Percentiles rank a stretch among this genome's conserved stretches.
These are phyloP conservation scores for Limnomonas spitsbergensis DNA, from an alignment of 139 green algal genomes.

Conservation along the genomic window DNA sequence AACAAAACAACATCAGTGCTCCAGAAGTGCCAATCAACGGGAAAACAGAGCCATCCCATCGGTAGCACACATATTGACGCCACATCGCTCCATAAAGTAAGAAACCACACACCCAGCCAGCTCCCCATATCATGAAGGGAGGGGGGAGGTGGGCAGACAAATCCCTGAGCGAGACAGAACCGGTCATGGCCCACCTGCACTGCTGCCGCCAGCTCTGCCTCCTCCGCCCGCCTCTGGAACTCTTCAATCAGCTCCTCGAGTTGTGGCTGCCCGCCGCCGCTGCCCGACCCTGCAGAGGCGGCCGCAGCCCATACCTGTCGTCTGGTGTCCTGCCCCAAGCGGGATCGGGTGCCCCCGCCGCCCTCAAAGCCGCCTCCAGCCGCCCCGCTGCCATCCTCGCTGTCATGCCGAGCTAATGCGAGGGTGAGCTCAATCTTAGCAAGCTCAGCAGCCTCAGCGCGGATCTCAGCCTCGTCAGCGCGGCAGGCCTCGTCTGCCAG, in stretches of 20 bases:
- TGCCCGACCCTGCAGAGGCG: neutral
- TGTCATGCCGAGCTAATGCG: slow-evolving; percentile 37
- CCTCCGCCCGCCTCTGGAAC: neutral
- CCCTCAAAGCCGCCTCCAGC: neutral
- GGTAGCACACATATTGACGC: too few species aligned
- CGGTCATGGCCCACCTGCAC: neutral
- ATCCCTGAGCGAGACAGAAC: too few species aligned
- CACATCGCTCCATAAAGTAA: too few species aligned
- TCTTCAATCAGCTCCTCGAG: neutral
- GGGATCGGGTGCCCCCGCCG: neutral
- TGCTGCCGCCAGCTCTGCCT: neutral
- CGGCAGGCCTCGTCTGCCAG: neutral
- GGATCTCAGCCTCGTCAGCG: slow-evolving; percentile 15
- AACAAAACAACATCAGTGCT: too few species aligned
- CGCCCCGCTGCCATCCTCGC: neutral
- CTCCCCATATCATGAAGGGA: too few species aligned
- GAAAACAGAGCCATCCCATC: too few species aligned
- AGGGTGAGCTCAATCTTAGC: slow-evolving; percentile 57
- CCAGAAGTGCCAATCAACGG: too few species aligned
- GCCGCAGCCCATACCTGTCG: neutral
- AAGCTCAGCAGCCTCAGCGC: slow-evolving; percentile 41
- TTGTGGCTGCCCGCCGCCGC: neutral
- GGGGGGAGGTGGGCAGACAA: too few species aligned
- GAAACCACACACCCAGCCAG: too few species aligned
- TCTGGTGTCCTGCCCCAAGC: neutral